Evolutionary conservation across 441 rosid genomes (phyloP).

Genomic region (Bruguiera hainesii): DNA sequence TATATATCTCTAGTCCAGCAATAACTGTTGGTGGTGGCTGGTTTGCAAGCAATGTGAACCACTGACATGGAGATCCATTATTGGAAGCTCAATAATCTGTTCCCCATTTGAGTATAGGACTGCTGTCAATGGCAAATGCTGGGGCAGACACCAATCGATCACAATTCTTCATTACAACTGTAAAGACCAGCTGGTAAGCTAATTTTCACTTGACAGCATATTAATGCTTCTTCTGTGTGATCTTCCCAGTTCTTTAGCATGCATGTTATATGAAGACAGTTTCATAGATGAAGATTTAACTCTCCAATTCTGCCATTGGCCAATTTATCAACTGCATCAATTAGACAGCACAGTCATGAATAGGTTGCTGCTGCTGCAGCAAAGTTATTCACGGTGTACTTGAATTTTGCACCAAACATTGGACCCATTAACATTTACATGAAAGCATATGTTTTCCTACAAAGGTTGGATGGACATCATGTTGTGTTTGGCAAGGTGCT

Average conservation of each 20-base stretch:
- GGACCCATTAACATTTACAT: not conserved
- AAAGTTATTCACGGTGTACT: too few species aligned
- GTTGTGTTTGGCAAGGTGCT: slow-evolving; percentile 86
- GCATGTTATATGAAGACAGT: too few species aligned
- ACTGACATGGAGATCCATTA: too few species aligned
- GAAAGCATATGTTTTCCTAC: too few species aligned
- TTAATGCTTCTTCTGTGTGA: not conserved
- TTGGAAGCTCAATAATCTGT: not conserved
- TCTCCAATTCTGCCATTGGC: too few species aligned
- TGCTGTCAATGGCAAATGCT: slow-evolving; percentile 78
- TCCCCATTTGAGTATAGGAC: slow-evolving; percentile 30
- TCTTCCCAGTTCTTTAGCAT: too few species aligned
- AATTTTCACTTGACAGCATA: not conserved
- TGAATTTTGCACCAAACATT: not conserved
- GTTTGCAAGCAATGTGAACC: not conserved
- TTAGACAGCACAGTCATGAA: too few species aligned
- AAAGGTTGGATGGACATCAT: slow-evolving; percentile 85
- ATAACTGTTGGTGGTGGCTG: not conserved
- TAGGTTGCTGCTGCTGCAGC: too few species aligned
- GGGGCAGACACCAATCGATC: slow-evolving; percentile 86
- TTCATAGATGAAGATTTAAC: too few species aligned
- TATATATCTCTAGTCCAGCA: not conserved
- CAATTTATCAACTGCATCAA: not conserved
- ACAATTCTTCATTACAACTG: slow-evolving; percentile 78
- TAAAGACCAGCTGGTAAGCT: slow-evolving; percentile 68